Conservation (phyloP, 768 basidiomycete genomes). For the Kwoniella bestiolae region DNA sequence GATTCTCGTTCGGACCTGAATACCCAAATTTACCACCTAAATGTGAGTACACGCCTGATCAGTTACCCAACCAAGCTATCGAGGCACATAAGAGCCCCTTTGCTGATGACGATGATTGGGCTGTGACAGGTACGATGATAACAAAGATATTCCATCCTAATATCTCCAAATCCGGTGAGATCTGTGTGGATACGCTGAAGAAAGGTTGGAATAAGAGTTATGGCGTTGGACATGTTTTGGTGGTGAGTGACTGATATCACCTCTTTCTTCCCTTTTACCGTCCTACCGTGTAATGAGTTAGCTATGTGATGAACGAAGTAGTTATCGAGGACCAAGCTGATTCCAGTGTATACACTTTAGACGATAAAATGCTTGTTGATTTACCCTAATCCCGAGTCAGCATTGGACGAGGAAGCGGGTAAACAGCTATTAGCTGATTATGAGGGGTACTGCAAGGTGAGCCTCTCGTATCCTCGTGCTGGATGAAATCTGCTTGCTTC, state of each 20-base stretch:
- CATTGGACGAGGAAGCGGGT: conserved; percentile 93
- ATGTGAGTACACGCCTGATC: too few relatives aligned
- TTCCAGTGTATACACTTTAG: too few relatives aligned
- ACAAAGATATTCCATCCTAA: conserved; percentile 99
- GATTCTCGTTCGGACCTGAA: conserved; percentile 89
- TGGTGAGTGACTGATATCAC: conserved; percentile 53
- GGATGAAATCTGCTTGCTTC: not conserved
- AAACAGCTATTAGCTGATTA: conserved; percentile 87
- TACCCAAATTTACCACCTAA: conserved; percentile 93
- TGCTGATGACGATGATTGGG: conserved; percentile 3
- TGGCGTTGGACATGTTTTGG: conserved; percentile 86
- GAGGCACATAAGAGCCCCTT: too few relatives aligned
- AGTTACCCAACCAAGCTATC: too few relatives aligned
- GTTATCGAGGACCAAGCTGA: too few relatives aligned
- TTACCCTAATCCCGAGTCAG: conserved; percentile 95
- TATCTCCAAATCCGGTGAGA: conserved; percentile 84
- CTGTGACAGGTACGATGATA: conserved; percentile 72
- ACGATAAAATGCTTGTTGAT: conserved; percentile 95
- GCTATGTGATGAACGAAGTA: too few relatives aligned
- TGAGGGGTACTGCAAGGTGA: conserved; percentile 70
- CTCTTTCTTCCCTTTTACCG: not conserved
- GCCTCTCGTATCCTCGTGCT: conserved; percentile 1
- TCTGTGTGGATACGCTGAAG: conserved; percentile 96
- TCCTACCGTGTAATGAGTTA: too few relatives aligned
- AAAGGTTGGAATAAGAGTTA: conserved; percentile 94